A percentile compares a stretch with the other conserved stretches of the same genome.
Conservation (phyloP, 768 basidiomycete species). For the Boletus reticulatus region DNA sequence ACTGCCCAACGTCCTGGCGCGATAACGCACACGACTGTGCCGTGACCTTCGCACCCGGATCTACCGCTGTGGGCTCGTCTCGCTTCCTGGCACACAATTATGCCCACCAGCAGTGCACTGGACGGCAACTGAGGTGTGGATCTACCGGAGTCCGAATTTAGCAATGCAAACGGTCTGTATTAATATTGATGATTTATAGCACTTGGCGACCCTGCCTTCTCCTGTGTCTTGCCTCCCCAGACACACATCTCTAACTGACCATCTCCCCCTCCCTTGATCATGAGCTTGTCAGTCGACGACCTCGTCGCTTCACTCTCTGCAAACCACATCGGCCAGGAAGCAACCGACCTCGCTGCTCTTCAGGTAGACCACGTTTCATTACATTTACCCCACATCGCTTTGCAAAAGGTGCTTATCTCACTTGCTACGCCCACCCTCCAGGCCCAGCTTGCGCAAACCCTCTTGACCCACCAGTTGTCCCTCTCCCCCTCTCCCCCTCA, state of each 20-base stretch:
- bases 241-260: background rate
- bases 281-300: slow-evolving; percentile 50
- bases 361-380: slow-evolving; percentile 34
- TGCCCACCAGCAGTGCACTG: background rate
- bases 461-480: slow-evolving; percentile 35
- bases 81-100: no score
- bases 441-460: slow-evolving; percentile 47
- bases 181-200: slow-evolving; percentile 15
- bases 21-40: no score
- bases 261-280: slow-evolving; percentile 17
- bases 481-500: slow-evolving; percentile 18
- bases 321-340: slow-evolving; percentile 53
- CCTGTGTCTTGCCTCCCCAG: slow-evolving; percentile 9
- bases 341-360: slow-evolving; percentile 47
- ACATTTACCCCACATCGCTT: slow-evolving; percentile 17
- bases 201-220: slow-evolving; percentile 8
- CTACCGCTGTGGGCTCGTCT: no score
- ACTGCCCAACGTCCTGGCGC: no score
- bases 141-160: slow-evolving; percentile 12
- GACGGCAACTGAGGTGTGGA: slow-evolving; percentile 10
- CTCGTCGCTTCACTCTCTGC: slow-evolving; percentile 46
- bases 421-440: slow-evolving; percentile 15
- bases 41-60: no score
- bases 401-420: slow-evolving; percentile 16
- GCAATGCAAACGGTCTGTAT: background rate